phyloP scores from a whole-genome alignment of 179 eudicot genomes.

The Beta macrorhiza region DNA sequence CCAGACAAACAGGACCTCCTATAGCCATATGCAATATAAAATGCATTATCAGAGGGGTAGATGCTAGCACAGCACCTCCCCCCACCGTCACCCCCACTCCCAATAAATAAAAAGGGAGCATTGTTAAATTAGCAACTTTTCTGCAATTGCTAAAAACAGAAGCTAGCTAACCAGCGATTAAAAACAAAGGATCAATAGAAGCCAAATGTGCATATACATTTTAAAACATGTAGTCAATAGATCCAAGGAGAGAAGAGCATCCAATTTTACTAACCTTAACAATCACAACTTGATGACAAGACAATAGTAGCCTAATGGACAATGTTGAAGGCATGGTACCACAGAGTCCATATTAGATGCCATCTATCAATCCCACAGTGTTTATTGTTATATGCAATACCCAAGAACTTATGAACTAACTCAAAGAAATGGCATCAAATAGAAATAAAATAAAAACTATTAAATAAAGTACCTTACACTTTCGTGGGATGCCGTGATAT shows the following conservation, averaged over 20 bases:
- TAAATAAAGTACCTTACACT: slow-evolving; percentile 8
- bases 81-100: background rate
- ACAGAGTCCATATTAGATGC: background rate
- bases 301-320: background rate
- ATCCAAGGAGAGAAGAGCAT: background rate
- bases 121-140: background rate
- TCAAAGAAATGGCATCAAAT: slow-evolving; percentile 10
- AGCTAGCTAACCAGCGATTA: background rate
- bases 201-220: background rate
- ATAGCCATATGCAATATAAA: background rate
- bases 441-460: background rate
- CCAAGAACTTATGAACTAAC: background rate
- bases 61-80: background rate
- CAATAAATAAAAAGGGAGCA: background rate
- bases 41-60: background rate
- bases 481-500: background rate
- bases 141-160: background rate
- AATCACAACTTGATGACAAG: slow-evolving; percentile 3
- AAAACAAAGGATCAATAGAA: background rate
- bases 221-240: background rate
- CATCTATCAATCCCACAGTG: slow-evolving; percentile 2
- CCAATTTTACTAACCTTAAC: background rate
- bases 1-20: background rate
- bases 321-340: background rate
- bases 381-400: background rate